Conservation (phyloP, 2,329 filamentous ascomycete species). For the Aspergillus udagawae region DNA sequence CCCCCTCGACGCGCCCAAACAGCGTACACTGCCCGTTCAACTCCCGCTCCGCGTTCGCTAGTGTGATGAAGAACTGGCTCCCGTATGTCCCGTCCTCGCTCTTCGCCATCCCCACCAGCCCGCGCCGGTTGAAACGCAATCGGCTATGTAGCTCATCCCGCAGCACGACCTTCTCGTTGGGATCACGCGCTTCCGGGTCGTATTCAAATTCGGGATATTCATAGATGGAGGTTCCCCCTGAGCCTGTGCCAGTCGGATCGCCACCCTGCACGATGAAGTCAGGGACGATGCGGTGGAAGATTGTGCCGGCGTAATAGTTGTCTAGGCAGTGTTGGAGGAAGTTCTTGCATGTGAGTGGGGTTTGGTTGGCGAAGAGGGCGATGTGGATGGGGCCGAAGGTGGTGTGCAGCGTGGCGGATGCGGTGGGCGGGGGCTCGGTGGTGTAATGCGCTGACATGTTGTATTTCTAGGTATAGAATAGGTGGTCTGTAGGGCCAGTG, state of each 20-base stretch:
- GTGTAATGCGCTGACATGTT: constrained; percentile 87
- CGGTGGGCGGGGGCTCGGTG: constrained; percentile 89
- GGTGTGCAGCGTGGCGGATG: constrained; percentile 85
- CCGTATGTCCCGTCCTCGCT: constrained; percentile 69
- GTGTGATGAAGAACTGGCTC: constrained; percentile 95
- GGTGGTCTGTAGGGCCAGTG: background rate
- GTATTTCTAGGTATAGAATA: background rate
- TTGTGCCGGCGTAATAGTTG: constrained; percentile 89
- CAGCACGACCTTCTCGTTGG: constrained; percentile 58
- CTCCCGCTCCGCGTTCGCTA: constrained; percentile 75
- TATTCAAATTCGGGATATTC: constrained; percentile 62
- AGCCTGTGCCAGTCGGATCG: constrained; percentile 87
- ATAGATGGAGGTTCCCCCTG: constrained; percentile 88
- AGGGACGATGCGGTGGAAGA: constrained; percentile 89
- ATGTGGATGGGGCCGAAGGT: constrained; percentile 84
- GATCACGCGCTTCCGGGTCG: constrained; percentile 48
- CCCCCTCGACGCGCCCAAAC: constrained; percentile 86
- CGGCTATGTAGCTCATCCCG: constrained; percentile 89
- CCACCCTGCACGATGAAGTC: constrained; percentile 93
- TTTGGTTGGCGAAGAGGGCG: constrained; percentile 93
- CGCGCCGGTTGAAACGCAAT: constrained; percentile 87
- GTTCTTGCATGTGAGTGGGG: constrained; percentile 85
- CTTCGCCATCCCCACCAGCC: constrained; percentile 94
- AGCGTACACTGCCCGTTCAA: constrained; percentile 86
- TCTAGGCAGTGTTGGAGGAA: constrained; percentile 94